Evolutionary conservation across 495 filamentous ascomycete genomes (phyloP).

Genomic region (Hamigera avellanea): DNA sequence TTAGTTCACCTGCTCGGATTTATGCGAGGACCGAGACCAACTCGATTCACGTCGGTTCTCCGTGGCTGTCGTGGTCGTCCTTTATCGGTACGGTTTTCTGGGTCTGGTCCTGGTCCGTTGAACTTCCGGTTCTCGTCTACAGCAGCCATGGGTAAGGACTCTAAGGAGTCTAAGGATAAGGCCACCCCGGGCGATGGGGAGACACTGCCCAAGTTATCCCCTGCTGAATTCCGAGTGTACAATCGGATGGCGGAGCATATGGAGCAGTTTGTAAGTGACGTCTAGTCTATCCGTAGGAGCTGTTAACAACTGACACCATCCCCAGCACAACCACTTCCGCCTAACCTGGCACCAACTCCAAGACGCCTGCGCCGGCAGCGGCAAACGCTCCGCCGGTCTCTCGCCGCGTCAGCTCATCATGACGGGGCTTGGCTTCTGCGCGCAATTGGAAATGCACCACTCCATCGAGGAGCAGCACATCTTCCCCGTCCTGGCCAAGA

Average conservation of each 20-base stretch:
- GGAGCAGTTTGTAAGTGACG: slow-evolving; percentile 52
- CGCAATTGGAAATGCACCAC: slow-evolving; percentile 67
- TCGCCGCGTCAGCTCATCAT: slow-evolving; percentile 53
- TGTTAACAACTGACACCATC: neutral
- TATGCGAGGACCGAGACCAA: too few species aligned
- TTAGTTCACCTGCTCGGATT: too few species aligned
- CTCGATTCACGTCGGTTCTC: too few species aligned
- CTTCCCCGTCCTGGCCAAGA: slow-evolving; percentile 63
- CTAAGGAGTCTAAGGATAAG: too few species aligned
- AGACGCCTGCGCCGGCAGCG: slow-evolving; percentile 43
- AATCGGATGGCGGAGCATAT: slow-evolving; percentile 69
- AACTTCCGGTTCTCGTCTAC: too few species aligned
- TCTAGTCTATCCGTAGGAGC: neutral
- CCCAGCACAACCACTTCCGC: slow-evolving; percentile 67
- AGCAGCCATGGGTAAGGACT: too few species aligned
- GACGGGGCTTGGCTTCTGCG: slow-evolving; percentile 52
- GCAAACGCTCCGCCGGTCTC: slow-evolving; percentile 42
- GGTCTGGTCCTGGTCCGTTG: too few species aligned
- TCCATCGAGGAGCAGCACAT: slow-evolving; percentile 73
- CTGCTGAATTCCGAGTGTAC: slow-evolving; percentile 49
- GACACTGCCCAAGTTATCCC: slow-evolving; percentile 30
- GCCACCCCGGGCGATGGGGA: too few species aligned
- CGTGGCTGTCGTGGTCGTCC: too few species aligned
- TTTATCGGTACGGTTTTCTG: too few species aligned
- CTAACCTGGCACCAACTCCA: slow-evolving; percentile 58